phyloP scores from a whole-genome alignment of 2,329 filamentous ascomycete species.

The Diaporthe sp. region DNA sequence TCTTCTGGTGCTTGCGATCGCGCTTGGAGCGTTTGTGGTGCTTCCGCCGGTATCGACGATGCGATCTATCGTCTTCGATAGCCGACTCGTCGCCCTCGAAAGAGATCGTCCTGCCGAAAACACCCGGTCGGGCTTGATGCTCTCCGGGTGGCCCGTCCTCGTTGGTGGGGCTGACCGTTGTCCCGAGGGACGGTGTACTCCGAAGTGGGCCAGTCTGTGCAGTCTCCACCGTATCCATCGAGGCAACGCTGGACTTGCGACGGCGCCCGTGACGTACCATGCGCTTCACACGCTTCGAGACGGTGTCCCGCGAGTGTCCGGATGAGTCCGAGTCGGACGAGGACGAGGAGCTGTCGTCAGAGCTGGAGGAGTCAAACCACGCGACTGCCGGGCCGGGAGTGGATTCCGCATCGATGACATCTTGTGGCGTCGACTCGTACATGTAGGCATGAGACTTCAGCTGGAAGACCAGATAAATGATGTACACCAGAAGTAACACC shows the following conservation, averaged over 20 bases:
- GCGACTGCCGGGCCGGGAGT: conserved; percentile 87
- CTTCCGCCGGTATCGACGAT: conserved; percentile 50
- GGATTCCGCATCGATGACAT: conserved; percentile 92
- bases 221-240: conserved; percentile 67
- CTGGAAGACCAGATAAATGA: conserved; percentile 89
- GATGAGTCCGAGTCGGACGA: conserved; percentile 79
- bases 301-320: conserved; percentile 71
- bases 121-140: conserved; percentile 52
- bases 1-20: conserved; percentile 60
- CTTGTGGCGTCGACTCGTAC: conserved; percentile 92
- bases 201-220: conserved; percentile 48
- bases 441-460: conserved; percentile 93
- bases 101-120: conserved; percentile 54
- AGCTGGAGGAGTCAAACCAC: conserved; percentile 81
- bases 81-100: conserved; percentile 59
- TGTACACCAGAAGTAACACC: conserved; percentile 85
- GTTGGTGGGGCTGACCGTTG: conserved; percentile 50
- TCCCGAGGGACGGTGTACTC: conserved; percentile 59
- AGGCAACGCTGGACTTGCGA: conserved; percentile 83
- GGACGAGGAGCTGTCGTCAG: conserved; percentile 68
- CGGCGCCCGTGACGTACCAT: conserved; percentile 79
- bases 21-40: conserved; percentile 57
- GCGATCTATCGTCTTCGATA: conserved; percentile 59
- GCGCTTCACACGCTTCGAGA: conserved; percentile 81
- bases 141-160: conserved; percentile 58